Base-by-base conservation (phyloP, 1,284 basidiomycete genomes). In the Apiotrichum gamsii region DNA sequence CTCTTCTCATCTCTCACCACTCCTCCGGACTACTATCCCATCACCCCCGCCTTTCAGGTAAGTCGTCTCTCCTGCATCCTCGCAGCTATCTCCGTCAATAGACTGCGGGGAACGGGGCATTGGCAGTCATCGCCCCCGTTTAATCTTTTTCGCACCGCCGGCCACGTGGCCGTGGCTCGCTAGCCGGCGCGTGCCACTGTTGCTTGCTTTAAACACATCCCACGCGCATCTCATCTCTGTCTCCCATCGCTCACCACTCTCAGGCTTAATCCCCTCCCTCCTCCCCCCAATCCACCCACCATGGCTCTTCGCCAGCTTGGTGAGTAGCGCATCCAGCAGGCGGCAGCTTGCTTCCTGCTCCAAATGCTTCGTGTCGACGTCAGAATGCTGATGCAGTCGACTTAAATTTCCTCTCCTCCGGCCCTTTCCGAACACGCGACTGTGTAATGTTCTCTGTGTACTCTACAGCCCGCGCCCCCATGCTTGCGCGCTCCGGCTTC, bases 301-400 rank as follows among this genome's bases (percentile, higher is more conserved):
- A 67, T 67, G 65, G 63, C 64, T 56, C 48, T 65, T 54, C 60
- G 63, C 51, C 62, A 64, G 43, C 46, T 67, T 33, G 59, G 65
- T 67, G 45, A 39, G 65, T 59, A 28, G 8, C 25, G 8, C 25
- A 28, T 6, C 25, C 25, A 6, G 25, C 25, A 6, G 25, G 8
- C 25, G 11, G 25, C 25, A 28, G 25, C 25, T 6, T 28, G 25
- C 25, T 28, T 11, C n/a, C n/a, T n/a, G n/a, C n/a, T n/a, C n/a
- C n/a, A n/a, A n/a, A n/a, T n/a, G n/a, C n/a, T n/a, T 28, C 25
- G 25, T 28, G 25, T n/a, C n/a, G n/a, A n/a, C n/a, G n/a, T n/a
- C 33, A 21, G 18, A 28, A 23, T 10, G 25, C 29, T 29, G 29
- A 41, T 29, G n/a, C 32, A 37, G 43, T n/a, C 24, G 5, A 28